Evolutionary conservation across 192 early-diverging fungal species (phyloP).

Genomic region (Backusella macrospora): DNA sequence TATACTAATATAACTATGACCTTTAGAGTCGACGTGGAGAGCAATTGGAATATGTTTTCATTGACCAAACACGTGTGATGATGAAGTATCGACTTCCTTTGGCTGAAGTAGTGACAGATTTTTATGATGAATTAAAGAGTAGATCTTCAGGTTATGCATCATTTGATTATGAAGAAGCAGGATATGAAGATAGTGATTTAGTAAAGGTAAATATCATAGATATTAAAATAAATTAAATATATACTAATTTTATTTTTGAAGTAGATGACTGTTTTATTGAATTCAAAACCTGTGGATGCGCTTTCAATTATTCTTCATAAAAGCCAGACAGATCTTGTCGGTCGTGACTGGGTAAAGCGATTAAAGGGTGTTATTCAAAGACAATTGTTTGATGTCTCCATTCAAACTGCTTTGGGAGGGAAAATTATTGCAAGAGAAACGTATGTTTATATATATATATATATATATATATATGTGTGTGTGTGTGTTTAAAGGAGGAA

Average conservation of each 20-base stretch:
- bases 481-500: background rate
- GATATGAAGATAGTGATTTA: slow-evolving; percentile 83
- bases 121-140: slow-evolving; percentile 94
- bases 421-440: slow-evolving; percentile 88
- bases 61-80: slow-evolving; percentile 84
- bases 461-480: background rate
- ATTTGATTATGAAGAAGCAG: slow-evolving; percentile 96
- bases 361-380: slow-evolving; percentile 81
- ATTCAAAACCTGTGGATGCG: slow-evolving; percentile 91
- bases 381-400: slow-evolving; percentile 93
- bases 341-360: slow-evolving; percentile 81
- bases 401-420: slow-evolving; percentile 86
- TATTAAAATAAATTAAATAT: background rate
- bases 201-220: slow-evolving; percentile 62
- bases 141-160: slow-evolving; percentile 87
- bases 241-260: background rate
- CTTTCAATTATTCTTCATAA: slow-evolving; percentile 87
- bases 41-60: slow-evolving; percentile 83
- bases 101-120: slow-evolving; percentile 93
- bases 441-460: slow-evolving; percentile 29
- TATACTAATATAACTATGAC: background rate
- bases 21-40: slow-evolving; percentile 75
- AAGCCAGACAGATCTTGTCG: slow-evolving; percentile 65
- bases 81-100: slow-evolving; percentile 88
- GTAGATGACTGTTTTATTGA: slow-evolving; percentile 85